A percentile compares a stretch with the other conserved stretches of the same genome.
These are phyloP conservation scores for Dacryopinax spathularia DNA, from an alignment of 768 basidiomycete genomes.

Conservation along the genomic window DNA sequence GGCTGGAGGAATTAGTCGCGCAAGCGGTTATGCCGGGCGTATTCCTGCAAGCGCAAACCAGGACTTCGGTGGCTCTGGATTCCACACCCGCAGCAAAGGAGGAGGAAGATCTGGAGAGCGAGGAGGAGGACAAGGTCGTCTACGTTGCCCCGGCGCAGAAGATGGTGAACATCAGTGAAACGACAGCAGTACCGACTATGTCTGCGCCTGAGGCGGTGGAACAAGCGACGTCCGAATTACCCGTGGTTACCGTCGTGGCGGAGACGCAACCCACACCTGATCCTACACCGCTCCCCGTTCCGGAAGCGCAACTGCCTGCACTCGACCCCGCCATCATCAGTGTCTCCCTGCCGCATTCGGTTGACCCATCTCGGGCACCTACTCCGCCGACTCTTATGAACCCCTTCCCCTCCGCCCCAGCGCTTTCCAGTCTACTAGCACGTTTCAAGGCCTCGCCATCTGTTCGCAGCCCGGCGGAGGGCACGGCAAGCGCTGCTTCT, in stretches of 20 bases:
- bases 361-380: not conserved
- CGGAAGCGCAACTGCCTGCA: not conserved
- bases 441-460: no score
- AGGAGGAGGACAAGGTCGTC: conserved; percentile 9
- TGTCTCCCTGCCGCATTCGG: not conserved
- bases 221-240: not conserved
- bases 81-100: conserved; percentile 12
- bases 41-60: not conserved
- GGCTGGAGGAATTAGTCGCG: not conserved
- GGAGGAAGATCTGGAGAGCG: conserved; percentile 11
- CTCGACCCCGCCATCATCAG: not conserved
- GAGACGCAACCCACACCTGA: not conserved
- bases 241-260: not conserved
- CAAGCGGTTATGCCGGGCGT: not conserved
- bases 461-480: not conserved
- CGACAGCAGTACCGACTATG: no score
- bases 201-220: no score
- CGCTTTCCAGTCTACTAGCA: not conserved
- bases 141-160: not conserved
- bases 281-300: not conserved
- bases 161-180: not conserved
- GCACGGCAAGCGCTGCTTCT: not conserved
- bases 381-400: no score
- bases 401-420: not conserved
- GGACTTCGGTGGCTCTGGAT: not conserved